These are phyloP conservation scores for Stellera chamaejasme DNA, from an alignment of 345 rosid species.

Conservation along the genomic window DNA sequence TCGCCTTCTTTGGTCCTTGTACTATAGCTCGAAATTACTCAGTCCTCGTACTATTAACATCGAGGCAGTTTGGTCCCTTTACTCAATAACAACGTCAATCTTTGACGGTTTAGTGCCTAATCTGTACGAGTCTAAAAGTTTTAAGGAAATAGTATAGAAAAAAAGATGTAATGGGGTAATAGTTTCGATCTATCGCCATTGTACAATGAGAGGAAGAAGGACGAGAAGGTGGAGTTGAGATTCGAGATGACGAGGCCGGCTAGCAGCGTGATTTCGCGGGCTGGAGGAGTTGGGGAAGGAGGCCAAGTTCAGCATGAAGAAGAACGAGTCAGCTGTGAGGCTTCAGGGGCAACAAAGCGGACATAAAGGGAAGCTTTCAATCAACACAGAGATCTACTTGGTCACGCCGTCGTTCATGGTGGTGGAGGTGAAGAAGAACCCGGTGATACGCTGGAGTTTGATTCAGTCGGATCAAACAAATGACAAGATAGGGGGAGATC, in stretches of 20 bases:
- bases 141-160: no score
- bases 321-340: constrained; percentile 63
- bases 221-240: constrained; percentile 69
- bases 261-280: constrained; percentile 76
- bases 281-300: constrained; percentile 68
- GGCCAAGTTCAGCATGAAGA: constrained; percentile 57
- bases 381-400: constrained; percentile 69
- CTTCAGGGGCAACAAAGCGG: constrained; percentile 74
- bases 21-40: no score
- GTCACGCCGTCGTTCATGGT: constrained; percentile 67
- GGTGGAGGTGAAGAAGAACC: constrained; percentile 89
- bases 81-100: no score
- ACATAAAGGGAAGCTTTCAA: constrained; percentile 72
- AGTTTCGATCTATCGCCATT: constrained; percentile 68
- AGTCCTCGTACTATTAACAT: no score
- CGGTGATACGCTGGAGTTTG: constrained; percentile 86
- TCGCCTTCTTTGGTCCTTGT: no score
- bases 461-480: no score
- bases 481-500: no score
- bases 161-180: no score
- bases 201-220: constrained; percentile 81
- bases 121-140: no score
- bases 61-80: no score
- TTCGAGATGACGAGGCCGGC: constrained; percentile 74
- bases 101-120: no score